A percentile compares a stretch with the other conserved stretches of the same genome.
phyloP scores from a whole-genome alignment of 306 rosid species.

The Cicer bijugum region DNA sequence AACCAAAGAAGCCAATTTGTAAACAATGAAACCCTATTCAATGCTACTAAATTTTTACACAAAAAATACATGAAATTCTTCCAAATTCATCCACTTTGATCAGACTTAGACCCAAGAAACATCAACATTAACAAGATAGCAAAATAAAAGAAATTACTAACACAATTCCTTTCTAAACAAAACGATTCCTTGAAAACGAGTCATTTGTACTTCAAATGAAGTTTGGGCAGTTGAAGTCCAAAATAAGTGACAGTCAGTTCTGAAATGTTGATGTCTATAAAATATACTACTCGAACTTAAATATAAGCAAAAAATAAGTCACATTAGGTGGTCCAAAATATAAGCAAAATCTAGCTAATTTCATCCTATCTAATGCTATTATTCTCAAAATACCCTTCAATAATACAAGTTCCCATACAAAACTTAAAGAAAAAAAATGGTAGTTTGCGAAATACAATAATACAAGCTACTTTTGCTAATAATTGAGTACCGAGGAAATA shows the following conservation, averaged over 20 bases:
- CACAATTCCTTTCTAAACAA: not conserved
- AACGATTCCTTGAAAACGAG: not conserved
- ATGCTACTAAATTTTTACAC: conserved; percentile 8
- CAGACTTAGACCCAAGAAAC: not conserved
- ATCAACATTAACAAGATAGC: not conserved
- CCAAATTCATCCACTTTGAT: not conserved
- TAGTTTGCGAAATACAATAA: no score
- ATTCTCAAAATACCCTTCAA: no score
- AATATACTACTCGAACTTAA: not conserved
- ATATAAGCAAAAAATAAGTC: no score
- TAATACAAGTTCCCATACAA: no score
- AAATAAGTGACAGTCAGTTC: not conserved
- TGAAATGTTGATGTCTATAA: not conserved
- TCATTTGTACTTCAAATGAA: not conserved
- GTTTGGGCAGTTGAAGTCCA: not conserved
- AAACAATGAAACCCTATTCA: conserved; percentile 3
- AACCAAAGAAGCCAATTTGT: conserved; percentile 13
- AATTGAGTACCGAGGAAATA: no score
- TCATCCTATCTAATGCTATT: no score
- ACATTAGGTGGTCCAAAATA: no score
- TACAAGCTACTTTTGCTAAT: no score
- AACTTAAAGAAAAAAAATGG: no score
- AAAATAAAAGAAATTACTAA: not conserved
- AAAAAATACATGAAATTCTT: not conserved
- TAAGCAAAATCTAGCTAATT: no score